These are phyloP conservation scores for Aspergillus hancockii DNA, from an alignment of 495 filamentous ascomycete species.

Conservation along the genomic window DNA sequence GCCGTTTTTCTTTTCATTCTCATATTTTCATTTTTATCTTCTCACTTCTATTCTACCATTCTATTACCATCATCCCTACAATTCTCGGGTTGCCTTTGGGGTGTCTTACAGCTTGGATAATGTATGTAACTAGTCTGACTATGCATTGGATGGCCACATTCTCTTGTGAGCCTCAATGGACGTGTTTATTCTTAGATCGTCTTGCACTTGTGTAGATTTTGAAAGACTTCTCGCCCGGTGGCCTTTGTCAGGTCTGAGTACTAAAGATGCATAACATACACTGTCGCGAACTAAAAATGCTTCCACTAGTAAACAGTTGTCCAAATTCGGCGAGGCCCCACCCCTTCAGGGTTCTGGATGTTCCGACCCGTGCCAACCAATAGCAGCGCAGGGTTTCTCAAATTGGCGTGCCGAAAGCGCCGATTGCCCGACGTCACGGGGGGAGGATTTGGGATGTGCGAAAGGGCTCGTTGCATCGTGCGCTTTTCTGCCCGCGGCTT, in stretches of 20 bases:
- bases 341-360: slow-evolving; percentile 19
- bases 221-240: background rate
- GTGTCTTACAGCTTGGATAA: slow-evolving; percentile 44
- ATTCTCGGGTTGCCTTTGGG: slow-evolving; percentile 34
- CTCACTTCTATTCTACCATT: slow-evolving; percentile 24
- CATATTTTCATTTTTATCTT: slow-evolving; percentile 17
- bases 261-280: background rate
- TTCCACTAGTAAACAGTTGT: slow-evolving; percentile 19
- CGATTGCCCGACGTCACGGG: slow-evolving; percentile 39
- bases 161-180: slow-evolving; percentile 18
- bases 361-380: slow-evolving; percentile 32
- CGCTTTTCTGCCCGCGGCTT: slow-evolving; percentile 5
- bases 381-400: slow-evolving; percentile 25
- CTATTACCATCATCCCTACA: slow-evolving; percentile 23
- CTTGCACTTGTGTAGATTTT: too few relatives aligned
- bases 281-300: background rate
- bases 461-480: slow-evolving; percentile 10
- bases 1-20: slow-evolving; percentile 9
- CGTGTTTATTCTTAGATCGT: slow-evolving; percentile 9
- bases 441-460: slow-evolving; percentile 16
- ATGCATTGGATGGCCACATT: slow-evolving; percentile 23
- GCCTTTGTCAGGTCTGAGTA: background rate
- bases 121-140: slow-evolving; percentile 49
- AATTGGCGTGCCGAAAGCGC: slow-evolving; percentile 37
- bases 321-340: slow-evolving; percentile 18